phyloP scores from a whole-genome alignment of 2,329 filamentous ascomycete species.

The Fusarium tanahbumbuense region DNA sequence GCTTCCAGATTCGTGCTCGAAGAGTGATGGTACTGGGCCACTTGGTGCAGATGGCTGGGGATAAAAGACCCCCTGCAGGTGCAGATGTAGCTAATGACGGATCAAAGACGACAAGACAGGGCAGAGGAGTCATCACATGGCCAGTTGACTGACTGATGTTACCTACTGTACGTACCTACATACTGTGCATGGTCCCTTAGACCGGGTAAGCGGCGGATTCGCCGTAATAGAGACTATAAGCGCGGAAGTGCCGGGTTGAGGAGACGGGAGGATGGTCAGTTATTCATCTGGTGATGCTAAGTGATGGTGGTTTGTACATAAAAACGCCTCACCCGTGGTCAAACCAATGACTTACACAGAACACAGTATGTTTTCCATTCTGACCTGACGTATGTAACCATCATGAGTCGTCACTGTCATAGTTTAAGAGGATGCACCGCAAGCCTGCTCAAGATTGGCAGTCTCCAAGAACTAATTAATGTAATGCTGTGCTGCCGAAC shows the following conservation, averaged over 20 bases:
- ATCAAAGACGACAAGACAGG: slow-evolving; percentile 15
- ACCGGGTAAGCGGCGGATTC: slow-evolving; percentile 15
- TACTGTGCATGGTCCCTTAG: slow-evolving; percentile 11
- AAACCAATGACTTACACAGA: background rate
- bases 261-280: slow-evolving; percentile 17
- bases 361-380: background rate
- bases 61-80: slow-evolving; percentile 33
- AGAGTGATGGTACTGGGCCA: slow-evolving; percentile 37
- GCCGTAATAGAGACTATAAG: slow-evolving; percentile 5
- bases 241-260: slow-evolving; percentile 29
- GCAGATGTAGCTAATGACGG: slow-evolving; percentile 44
- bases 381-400: background rate
- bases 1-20: slow-evolving; percentile 40
- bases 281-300: slow-evolving; percentile 31
- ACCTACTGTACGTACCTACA: slow-evolving; percentile 5
- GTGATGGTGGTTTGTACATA: slow-evolving; percentile 31
- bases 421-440: slow-evolving; percentile 34
- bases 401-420: slow-evolving; percentile 9
- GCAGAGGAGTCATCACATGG: slow-evolving; percentile 44
- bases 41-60: slow-evolving; percentile 46
- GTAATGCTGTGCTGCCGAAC: slow-evolving; percentile 38
- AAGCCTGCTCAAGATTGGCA: slow-evolving; percentile 27
- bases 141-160: slow-evolving; percentile 34
- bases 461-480: slow-evolving; percentile 7
- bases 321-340: background rate